phyloP scores from a whole-genome alignment of 2,329 filamentous ascomycete genomes.

The Ophiostoma tasmaniense region DNA sequence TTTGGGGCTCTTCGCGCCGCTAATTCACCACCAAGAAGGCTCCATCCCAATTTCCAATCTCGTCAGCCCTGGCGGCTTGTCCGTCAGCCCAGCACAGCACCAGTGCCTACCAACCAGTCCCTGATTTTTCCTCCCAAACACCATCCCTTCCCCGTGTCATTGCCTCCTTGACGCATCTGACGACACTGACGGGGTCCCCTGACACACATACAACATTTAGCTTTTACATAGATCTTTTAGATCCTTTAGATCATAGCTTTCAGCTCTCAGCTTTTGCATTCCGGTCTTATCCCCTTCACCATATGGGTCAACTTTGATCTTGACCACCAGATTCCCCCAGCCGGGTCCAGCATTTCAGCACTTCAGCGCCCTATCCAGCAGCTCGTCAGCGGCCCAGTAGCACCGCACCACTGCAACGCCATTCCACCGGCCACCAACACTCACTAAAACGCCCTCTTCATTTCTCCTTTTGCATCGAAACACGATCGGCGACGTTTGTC shows the following conservation, averaged over 20 bases:
- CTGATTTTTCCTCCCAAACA: neutral
- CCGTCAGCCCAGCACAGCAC: neutral
- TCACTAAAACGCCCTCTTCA: neutral
- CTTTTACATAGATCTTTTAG: neutral
- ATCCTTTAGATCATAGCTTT: too few relatives aligned
- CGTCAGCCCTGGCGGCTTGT: neutral
- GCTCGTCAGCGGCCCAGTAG: neutral
- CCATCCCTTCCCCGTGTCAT: neutral
- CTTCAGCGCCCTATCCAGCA: neutral
- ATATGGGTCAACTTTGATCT: neutral
- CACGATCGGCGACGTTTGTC: conserved; percentile 1
- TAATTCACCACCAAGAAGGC: neutral
- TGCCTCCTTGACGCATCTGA: conserved; percentile 5
- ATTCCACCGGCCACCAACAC: neutral
- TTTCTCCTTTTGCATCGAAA: neutral
- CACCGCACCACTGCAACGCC: neutral
- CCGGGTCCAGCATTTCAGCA: neutral
- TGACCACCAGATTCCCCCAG: neutral
- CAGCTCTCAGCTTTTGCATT: neutral
- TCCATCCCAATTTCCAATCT: neutral
- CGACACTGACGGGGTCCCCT: neutral
- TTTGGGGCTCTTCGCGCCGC: neutral
- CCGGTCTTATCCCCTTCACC: conserved; percentile 4
- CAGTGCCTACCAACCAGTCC: neutral
- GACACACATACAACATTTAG: neutral